A percentile compares a stretch with the other conserved stretches of the same genome.
These are phyloP conservation scores for Lepiota brunneoincarnata DNA, from an alignment of 768 basidiomycete species.

Conservation along the genomic window DNA sequence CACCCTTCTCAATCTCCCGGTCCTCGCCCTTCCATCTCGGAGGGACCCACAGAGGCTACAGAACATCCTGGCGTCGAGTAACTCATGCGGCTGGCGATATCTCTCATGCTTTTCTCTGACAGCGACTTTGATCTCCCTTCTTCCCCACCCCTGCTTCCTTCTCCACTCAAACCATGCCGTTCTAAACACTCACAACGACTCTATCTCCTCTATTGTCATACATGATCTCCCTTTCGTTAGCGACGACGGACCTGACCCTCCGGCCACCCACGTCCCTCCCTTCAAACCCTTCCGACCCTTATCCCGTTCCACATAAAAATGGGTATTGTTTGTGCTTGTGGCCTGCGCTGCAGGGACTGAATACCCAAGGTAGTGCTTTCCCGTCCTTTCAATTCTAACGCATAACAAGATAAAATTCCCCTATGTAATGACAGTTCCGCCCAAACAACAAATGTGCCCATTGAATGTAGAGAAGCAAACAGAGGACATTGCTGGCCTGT, in stretches of 20 bases:
- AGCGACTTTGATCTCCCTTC: conserved; percentile 23
- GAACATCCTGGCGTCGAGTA: conserved; percentile 10
- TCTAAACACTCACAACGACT: conserved; percentile 27
- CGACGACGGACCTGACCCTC: conserved; percentile 6
- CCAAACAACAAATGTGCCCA: no score
- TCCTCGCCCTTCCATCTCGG: conserved; percentile 22
- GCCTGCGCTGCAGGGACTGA: no score
- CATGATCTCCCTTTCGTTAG: conserved; percentile 23
- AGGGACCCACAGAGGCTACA: conserved; percentile 12
- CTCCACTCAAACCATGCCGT: conserved; percentile 11
- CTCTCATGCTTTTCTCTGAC: conserved; percentile 26
- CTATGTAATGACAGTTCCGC: no score
- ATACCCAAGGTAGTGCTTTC: no score
- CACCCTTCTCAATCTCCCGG: conserved; percentile 18
- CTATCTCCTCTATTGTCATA: conserved; percentile 36
- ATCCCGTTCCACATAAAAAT: no score
- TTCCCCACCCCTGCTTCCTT: conserved; percentile 7
- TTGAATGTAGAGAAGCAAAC: no score
- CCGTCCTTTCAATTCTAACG: no score
- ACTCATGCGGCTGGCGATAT: conserved; percentile 20
- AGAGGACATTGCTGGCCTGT: no score
- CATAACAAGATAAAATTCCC: no score
- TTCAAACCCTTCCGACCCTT: neutral
- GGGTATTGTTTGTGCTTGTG: no score
- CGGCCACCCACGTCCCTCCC: neutral